Conservation (phyloP, 257 asterid species). For the Gynochthodes officinalis region DNA sequence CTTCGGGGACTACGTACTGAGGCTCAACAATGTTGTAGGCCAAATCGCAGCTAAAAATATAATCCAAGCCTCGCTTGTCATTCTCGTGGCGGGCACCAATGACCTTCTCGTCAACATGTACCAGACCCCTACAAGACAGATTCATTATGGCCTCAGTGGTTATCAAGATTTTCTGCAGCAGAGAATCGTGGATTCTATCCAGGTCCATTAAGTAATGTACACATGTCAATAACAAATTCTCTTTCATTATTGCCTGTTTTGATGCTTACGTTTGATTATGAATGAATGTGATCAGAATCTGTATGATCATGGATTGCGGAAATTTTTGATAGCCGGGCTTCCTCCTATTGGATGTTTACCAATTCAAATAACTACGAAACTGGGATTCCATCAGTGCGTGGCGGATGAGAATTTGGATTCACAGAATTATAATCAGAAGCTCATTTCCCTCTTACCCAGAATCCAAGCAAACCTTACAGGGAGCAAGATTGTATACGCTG, state of each 20-base stretch:
- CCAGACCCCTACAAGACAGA: constrained; percentile 6
- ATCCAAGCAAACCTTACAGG: constrained; percentile 25
- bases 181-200: constrained; percentile 14
- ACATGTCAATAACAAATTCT: too few species aligned
- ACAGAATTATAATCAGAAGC: constrained; percentile 21
- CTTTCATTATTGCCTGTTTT: too few species aligned
- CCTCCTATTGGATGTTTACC: constrained; percentile 31
- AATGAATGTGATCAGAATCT: constrained; percentile 8
- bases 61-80: constrained; percentile 9
- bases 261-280: not conserved
- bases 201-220: constrained; percentile 7
- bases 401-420: constrained; percentile 19
- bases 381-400: constrained; percentile 8
- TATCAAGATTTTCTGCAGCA: constrained; percentile 23
- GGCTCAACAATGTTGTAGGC: constrained; percentile 7
- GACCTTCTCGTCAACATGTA: constrained; percentile 20
- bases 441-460: constrained; percentile 7
- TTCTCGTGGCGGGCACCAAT: constrained; percentile 20
- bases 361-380: constrained; percentile 10
- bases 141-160: not conserved
- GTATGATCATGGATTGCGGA: constrained; percentile 21
- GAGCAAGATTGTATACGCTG: constrained; percentile 32
- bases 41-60: constrained; percentile 13
- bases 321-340: constrained; percentile 25
- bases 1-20: constrained; percentile 12